Evolutionary conservation across 2,329 filamentous ascomycete genomes (phyloP).

Genomic region (Aureobasidium vineae): DNA sequence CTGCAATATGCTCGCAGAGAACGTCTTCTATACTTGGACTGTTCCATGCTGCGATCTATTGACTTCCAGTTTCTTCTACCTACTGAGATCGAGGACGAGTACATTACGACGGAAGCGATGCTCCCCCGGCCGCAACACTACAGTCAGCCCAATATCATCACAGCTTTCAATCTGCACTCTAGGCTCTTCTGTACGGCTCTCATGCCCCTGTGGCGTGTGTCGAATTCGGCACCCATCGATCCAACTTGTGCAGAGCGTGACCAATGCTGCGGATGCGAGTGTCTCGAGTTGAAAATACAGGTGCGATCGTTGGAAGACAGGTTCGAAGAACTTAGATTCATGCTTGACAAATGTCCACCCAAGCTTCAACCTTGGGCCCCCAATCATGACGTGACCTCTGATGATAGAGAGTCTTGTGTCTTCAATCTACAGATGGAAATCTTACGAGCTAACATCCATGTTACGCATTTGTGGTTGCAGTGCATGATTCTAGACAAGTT

Average conservation of each 20-base stretch:
- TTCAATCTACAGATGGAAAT: not conserved
- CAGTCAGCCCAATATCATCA: not conserved
- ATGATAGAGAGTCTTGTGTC: too few species aligned
- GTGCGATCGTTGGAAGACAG: not conserved
- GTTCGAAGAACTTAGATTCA: not conserved
- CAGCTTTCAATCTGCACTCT: not conserved
- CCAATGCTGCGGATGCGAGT: constrained; percentile 1
- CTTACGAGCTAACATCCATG: not conserved
- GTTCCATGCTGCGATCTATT: not conserved
- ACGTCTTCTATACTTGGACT: constrained; percentile 3
- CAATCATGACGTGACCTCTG: not conserved
- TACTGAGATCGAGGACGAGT: not conserved
- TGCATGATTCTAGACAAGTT: constrained; percentile 5
- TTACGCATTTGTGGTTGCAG: constrained; percentile 6
- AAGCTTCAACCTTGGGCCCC: constrained; percentile 1
- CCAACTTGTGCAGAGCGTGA: not conserved
- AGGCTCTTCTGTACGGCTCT: constrained; percentile 2
- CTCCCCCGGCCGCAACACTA: not conserved
- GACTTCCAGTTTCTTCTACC: constrained; percentile 8
- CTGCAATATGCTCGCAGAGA: constrained; percentile 2
- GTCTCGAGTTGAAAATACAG: not conserved
- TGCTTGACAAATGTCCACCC: constrained; percentile 1
- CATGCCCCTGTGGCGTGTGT: not conserved
- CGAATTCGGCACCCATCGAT: too few species aligned
- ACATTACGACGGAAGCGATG: not conserved